Evolutionary conservation across 495 filamentous ascomycete species (phyloP), one percentile per base, ranked within the genome.

Genomic region (Aspergillus avenaceus): DNA sequence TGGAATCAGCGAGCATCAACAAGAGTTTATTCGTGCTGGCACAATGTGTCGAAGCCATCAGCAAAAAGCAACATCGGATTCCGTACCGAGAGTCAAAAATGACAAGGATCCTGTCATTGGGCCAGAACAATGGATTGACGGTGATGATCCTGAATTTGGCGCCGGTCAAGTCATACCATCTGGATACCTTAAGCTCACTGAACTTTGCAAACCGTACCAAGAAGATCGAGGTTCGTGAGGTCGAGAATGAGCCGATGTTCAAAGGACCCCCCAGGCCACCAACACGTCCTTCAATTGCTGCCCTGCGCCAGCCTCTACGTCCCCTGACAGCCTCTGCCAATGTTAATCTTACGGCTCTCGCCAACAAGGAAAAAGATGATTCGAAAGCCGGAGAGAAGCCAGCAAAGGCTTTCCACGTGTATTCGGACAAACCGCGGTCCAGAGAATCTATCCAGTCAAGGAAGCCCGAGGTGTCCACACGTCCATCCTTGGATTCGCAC

Each of bases 1-100:
- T 95, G 2, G 93, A 98, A 65, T 96, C 90, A n/a, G 90, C 91
- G 2, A 95, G 90, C 62, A 98, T 98, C 74, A 98, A 98, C 76
- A 98, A 97, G 72, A 91, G 86, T 53, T 76, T 98, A 9, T 98
- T 98, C 58, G 91, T 96, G 25, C 73, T 98, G 24, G 90, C 90
- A 19, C 91, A 97, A 63, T 98, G 93, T 59, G 90, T 97, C 37
- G 93, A 98, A 68, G 93, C 93, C 12, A 98, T 98, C 55, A 81
- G 77, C 49, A 84, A 83, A 60, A 87, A 87, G 60, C 81, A 85
- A 44, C 79, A 80, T 44, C 82, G 93, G 19, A 92, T 97, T 51
- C 93, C 93, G 0, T 97, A 95, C 62, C 81, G 91, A 46, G 93
- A 98, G 64, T 89, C 84, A 21, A 98, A 97, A 73, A 97, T 97